Conservation (phyloP, 805 yeast species). For the Wickerhamomyces queroliae region DNA sequence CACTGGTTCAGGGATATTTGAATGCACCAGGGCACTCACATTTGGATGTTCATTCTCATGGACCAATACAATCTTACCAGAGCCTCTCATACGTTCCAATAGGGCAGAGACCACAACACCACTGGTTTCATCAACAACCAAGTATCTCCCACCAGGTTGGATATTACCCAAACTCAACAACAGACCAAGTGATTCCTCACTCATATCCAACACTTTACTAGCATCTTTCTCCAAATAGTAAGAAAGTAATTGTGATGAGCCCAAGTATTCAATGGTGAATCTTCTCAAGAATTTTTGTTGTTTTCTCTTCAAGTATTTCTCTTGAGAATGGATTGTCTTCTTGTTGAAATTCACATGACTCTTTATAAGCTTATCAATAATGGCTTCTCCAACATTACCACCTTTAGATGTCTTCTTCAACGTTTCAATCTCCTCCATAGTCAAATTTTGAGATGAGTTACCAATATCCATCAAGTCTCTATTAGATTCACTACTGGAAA, state of each 20-base stretch:
- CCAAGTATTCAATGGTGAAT: conserved; percentile 75
- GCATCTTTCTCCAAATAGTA: conserved; percentile 69
- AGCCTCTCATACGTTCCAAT: conserved; percentile 80
- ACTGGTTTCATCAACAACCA: conserved; percentile 91
- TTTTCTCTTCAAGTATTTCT: conserved; percentile 85
- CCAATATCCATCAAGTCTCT: conserved; percentile 65
- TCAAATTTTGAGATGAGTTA: conserved; percentile 62
- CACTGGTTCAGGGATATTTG: conserved; percentile 53
- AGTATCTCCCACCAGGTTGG: conserved; percentile 83
- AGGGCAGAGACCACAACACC: conserved; percentile 82
- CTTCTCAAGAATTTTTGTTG: conserved; percentile 85
- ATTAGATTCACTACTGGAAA: conserved; percentile 50
- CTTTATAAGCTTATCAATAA: conserved; percentile 76
- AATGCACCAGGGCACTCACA: conserved; percentile 58
- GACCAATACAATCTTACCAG: conserved; percentile 63
- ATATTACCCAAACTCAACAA: conserved; percentile 75
- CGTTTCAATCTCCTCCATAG: conserved; percentile 76
- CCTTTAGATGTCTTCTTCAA: conserved; percentile 67
- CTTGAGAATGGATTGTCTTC: conserved; percentile 87
- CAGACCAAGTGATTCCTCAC: conserved; percentile 78
- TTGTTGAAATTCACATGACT: conserved; percentile 84
- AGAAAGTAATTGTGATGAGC: conserved; percentile 64
- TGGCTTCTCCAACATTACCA: conserved; percentile 60
- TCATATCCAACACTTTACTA: conserved; percentile 66
- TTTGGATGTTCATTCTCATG: conserved; percentile 96